Evolutionary conservation across 2,329 filamentous ascomycete species (phyloP).

Genomic region (Talaromyces piceae): DNA sequence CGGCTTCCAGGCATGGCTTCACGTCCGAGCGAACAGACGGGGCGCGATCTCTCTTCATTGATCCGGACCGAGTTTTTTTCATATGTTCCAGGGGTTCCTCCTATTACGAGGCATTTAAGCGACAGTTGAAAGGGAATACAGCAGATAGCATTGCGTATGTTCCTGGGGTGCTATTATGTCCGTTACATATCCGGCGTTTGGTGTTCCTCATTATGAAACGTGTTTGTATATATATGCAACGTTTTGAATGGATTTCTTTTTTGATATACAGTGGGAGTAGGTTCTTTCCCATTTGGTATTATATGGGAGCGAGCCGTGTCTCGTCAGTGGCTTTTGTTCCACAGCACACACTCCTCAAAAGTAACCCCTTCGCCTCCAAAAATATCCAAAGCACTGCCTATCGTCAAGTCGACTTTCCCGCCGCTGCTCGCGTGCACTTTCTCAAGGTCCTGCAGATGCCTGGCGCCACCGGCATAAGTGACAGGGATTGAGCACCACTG

Average conservation of each 20-base stretch:
- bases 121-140: neutral
- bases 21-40: conserved; percentile 72
- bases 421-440: conserved; percentile 69
- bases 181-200: conserved; percentile 1
- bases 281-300: neutral
- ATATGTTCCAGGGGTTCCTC: neutral
- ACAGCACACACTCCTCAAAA: conserved; percentile 80
- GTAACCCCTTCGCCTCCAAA: conserved; percentile 84
- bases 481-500: conserved; percentile 88
- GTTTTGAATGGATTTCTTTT: conserved; percentile 1
- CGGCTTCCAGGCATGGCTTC: conserved; percentile 77
- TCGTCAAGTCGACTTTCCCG: conserved; percentile 85
- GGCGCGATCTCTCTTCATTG: conserved; percentile 72
- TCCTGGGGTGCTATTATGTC: neutral
- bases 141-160: neutral
- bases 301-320: neutral
- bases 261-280: neutral
- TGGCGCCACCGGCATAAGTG: conserved; percentile 92
- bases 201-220: neutral
- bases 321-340: conserved; percentile 56
- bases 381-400: conserved; percentile 91
- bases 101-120: neutral
- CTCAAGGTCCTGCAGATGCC: conserved; percentile 73
- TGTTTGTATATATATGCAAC: neutral
- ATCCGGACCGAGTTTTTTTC: conserved; percentile 12